These are phyloP conservation scores for Crucibulum laeve DNA, from an alignment of 768 basidiomycete species.

Conservation along the genomic window DNA sequence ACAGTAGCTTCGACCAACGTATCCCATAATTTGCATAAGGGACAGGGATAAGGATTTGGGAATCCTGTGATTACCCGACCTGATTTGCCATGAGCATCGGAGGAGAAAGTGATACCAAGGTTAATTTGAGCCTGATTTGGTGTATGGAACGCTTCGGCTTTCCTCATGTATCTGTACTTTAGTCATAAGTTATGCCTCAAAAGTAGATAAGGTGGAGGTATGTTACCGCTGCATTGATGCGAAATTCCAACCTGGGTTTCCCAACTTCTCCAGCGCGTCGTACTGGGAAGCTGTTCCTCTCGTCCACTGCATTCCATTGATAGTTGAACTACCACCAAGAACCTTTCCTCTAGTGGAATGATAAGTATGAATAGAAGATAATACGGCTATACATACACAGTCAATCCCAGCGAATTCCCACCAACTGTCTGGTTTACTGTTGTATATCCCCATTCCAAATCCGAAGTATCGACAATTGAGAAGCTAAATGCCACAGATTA, in stretches of 20 bases:
- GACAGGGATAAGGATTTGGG: background rate
- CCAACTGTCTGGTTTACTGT: background rate
- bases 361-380: background rate
- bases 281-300: slow-evolving; percentile 13
- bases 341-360: slow-evolving; percentile 14
- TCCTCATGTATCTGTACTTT: background rate
- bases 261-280: slow-evolving; percentile 11
- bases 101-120: background rate
- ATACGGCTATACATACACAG: background rate
- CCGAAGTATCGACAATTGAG: background rate
- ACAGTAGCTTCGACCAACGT: background rate
- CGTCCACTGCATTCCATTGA: slow-evolving; percentile 15
- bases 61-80: background rate
- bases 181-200: background rate
- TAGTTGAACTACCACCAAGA: slow-evolving; percentile 13
- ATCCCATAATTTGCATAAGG: background rate
- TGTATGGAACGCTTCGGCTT: background rate
- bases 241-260: slow-evolving; percentile 16
- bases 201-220: background rate
- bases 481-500: too few relatives aligned
- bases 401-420: slow-evolving; percentile 3
- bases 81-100: background rate
- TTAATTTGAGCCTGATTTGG: background rate
- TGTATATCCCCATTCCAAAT: background rate
- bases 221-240: slow-evolving; percentile 1